Evolutionary conservation across 257 asterid species (phyloP).

Genomic region (Craterostigma plantagineum): DNA sequence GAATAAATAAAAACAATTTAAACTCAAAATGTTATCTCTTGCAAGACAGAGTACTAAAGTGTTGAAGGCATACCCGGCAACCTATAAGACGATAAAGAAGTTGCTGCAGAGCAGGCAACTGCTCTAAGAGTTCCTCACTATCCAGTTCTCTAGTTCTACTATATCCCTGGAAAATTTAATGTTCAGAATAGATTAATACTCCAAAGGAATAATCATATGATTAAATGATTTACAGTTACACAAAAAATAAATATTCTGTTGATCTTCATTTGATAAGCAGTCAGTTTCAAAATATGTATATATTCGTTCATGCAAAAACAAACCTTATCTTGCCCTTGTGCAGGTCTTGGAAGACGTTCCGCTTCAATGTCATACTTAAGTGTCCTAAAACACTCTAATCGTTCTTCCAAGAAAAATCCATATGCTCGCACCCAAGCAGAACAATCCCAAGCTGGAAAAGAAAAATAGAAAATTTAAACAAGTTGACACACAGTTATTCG

Average conservation of each 20-base stretch:
- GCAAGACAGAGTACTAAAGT: not conserved
- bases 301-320: not conserved
- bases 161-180: constrained; percentile 42
- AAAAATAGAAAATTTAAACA: not conserved
- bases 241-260: too few species aligned
- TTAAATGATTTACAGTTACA: too few species aligned
- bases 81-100: constrained; percentile 80
- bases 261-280: too few species aligned
- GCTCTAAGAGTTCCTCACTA: constrained; percentile 79
- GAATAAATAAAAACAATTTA: not conserved
- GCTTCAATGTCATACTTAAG: constrained; percentile 89
- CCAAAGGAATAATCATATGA: too few species aligned
- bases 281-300: not conserved
- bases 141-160: constrained; percentile 83
- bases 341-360: constrained; percentile 76
- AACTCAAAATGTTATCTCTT: not conserved
- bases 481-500: too few species aligned
- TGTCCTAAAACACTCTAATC: constrained; percentile 85
- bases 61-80: constrained; percentile 51
- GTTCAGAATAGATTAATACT: too few species aligned
- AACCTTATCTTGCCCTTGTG: constrained; percentile 85
- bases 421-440: constrained; percentile 92
- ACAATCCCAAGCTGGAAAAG: constrained; percentile 85
- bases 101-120: constrained; percentile 88
- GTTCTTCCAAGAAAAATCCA: constrained; percentile 87